A percentile compares a stretch with the other conserved stretches of the same genome.
phyloP scores from a whole-genome alignment of 352 stramenopile species.

The Phytopythium kandeliae region DNA sequence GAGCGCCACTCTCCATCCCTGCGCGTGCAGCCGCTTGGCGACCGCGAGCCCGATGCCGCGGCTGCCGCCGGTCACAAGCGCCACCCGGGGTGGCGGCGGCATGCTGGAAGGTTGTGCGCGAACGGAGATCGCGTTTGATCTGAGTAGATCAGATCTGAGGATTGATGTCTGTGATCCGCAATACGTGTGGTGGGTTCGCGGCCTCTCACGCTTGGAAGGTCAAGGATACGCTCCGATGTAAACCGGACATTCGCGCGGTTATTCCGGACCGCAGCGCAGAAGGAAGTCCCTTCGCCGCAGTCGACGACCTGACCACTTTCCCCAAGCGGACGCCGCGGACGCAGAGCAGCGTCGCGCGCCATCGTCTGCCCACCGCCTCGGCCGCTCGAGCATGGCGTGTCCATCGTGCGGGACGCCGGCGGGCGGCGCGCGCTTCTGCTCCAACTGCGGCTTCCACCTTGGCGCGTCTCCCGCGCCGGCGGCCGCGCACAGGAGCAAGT shows the following conservation, averaged over 20 bases:
- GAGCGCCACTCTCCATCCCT: slow-evolving; percentile 67
- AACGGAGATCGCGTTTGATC: background rate
- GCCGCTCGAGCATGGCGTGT: no score
- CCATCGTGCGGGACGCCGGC: slow-evolving; percentile 29
- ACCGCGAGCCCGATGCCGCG: slow-evolving; percentile 76
- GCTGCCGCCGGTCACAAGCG: slow-evolving; percentile 76
- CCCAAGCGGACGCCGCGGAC: no score
- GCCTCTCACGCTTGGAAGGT: background rate
- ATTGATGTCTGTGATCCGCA: background rate
- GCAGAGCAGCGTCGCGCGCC: no score
- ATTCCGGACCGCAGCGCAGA: background rate
- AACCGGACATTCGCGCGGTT: background rate
- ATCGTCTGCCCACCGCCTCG: no score
- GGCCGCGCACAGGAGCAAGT: slow-evolving; percentile 4
- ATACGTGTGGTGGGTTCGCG: slow-evolving; percentile 1
- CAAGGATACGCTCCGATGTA: no score
- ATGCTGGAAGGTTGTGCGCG: background rate
- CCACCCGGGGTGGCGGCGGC: slow-evolving; percentile 14
- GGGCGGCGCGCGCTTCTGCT: slow-evolving; percentile 35
- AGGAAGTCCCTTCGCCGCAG: no score
- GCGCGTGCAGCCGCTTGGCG: slow-evolving; percentile 48
- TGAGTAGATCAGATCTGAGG: background rate
- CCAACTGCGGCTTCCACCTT: slow-evolving; percentile 42
- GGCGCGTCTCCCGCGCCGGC: slow-evolving; percentile 15
- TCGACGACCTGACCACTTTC: no score